Evolutionary conservation across 805 yeast genomes (phyloP).

Genomic region (Candida arabinofermentans): DNA sequence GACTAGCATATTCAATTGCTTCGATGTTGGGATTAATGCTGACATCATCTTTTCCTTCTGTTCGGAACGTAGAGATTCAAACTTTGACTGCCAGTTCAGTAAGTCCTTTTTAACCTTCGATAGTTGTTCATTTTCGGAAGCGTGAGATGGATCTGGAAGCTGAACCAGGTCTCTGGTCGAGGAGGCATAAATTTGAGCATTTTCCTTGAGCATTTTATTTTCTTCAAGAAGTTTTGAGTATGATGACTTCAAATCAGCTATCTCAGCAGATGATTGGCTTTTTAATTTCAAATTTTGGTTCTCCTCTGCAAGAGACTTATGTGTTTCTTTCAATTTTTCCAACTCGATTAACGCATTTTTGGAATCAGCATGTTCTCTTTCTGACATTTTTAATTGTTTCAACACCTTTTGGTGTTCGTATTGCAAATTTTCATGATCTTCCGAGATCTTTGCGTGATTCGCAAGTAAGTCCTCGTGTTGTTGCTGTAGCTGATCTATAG

Average conservation of each 20-base stretch:
- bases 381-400: not conserved
- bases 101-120: conserved; percentile 20
- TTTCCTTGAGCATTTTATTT: not conserved
- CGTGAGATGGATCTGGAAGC: not conserved
- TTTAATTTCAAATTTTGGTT: not conserved
- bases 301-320: not conserved
- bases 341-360: conserved; percentile 1
- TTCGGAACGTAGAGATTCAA: conserved; percentile 41
- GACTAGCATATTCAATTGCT: not conserved
- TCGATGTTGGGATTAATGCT: conserved; percentile 1
- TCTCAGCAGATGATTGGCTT: not conserved
- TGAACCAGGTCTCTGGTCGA: not conserved
- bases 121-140: not conserved
- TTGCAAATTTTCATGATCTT: conserved; percentile 8
- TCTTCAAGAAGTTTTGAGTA: not conserved
- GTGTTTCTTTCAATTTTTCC: not conserved
- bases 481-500: not conserved
- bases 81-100: conserved; percentile 47
- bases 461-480: not conserved
- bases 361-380: conserved; percentile 2
- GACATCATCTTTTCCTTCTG: conserved; percentile 13
- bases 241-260: not conserved
- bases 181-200: not conserved
- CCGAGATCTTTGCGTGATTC: conserved; percentile 1
- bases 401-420: conserved; percentile 11